These are phyloP conservation scores for Pseudogymnoascus sp. DNA, from an alignment of 2,329 filamentous ascomycete species.

Conservation along the genomic window DNA sequence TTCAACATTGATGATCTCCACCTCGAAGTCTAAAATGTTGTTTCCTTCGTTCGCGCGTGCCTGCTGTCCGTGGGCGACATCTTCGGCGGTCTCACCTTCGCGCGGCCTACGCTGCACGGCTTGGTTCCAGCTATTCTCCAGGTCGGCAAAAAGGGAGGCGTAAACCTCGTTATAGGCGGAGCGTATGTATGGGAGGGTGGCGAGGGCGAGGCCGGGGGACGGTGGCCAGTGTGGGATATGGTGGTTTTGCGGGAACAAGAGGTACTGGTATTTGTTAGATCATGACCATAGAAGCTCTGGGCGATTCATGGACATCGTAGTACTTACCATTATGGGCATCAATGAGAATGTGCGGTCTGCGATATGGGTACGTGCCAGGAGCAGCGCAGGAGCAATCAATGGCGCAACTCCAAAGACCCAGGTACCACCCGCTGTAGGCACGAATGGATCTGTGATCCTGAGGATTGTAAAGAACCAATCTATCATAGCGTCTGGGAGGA, in stretches of 20 bases:
- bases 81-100: conserved; percentile 27
- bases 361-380: conserved; percentile 57
- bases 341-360: conserved; percentile 40
- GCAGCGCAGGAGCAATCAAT: conserved; percentile 58
- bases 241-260: conserved; percentile 13
- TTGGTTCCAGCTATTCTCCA: conserved; percentile 27
- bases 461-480: conserved; percentile 14
- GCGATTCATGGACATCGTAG: conserved; percentile 45
- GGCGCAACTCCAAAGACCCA: conserved; percentile 46
- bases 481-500: background rate
- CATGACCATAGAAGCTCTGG: conserved; percentile 16
- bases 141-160: conserved; percentile 19
- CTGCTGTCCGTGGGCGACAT: conserved; percentile 18
- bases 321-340: conserved; percentile 30
- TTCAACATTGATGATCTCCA: conserved; percentile 31
- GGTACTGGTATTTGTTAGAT: conserved; percentile 19
- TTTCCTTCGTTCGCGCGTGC: conserved; percentile 20
- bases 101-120: conserved; percentile 27
- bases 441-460: conserved; percentile 20
- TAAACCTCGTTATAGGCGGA: conserved; percentile 56
- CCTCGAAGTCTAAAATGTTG: conserved; percentile 27
- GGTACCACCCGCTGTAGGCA: conserved; percentile 16
- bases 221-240: conserved; percentile 37
- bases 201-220: conserved; percentile 56
- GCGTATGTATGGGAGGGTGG: conserved; percentile 57